Base-by-base conservation (phyloP, 768 basidiomycete genomes). In the Kondoa subrosea region DNA sequence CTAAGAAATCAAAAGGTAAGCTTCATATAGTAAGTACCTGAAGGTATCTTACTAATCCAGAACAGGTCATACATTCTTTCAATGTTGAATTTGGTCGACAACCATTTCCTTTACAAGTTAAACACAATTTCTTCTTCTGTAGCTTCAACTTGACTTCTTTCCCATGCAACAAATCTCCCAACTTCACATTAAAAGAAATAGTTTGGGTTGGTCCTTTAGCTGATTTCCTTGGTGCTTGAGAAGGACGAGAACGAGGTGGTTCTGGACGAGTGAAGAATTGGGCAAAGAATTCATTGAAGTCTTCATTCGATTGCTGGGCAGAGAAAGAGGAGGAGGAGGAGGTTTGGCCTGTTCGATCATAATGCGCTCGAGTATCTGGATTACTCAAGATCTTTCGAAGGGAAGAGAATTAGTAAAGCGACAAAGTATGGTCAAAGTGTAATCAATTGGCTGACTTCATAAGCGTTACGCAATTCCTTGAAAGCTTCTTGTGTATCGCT, bases 31-130 rank as follows among this genome's bases (percentile, higher is more conserved):
- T 25, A 12, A 59, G 25, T 14, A 25, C 15, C 56, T 15, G 25
- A 59, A 31, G 58, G 14, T 8, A 25, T 14, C 58, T 25, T 14
- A 59, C 58, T 15, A 31, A 12, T 12, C 58, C 58, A 25, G 14
- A 4, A 59, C 61, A 63, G 27, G 29, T 17, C 12, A 63, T 63
- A 31, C 61, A 63, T 16, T 32, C 30, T 33, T 63, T 63, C 26
- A n/a, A 8, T 32, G 16, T 3, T 17, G 61, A 27, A 15, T 32
- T 32, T 3, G 15, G 26, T 63, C 34, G 30, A 3, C 3, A 4
- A 3, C 61, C 30, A 31, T 17, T 29, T 2, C 61, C 61, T 32
- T 63, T 63, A 33, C 61, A 63, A 3, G 12, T 26, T n/a, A 12
- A 3, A n/a, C 61, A 63, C n/a, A 63, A n/a, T 16, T 31, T 33